A percentile compares a stretch with the other conserved stretches of the same genome.
These are phyloP conservation scores for Prunus mongolica DNA, from an alignment of 306 rosid species.

Conservation along the genomic window DNA sequence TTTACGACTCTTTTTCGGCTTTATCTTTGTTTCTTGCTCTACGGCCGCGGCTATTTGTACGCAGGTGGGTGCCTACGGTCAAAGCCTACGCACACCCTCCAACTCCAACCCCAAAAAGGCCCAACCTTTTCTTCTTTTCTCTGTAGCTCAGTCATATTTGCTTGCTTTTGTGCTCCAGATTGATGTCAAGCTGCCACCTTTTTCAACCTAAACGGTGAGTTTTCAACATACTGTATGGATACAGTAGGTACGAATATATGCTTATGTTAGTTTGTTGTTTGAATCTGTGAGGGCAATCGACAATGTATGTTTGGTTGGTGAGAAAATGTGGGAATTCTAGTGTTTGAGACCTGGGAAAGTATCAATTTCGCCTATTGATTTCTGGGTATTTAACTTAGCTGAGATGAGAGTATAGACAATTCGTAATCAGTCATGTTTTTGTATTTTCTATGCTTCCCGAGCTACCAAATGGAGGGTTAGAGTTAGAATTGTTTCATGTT, in stretches of 20 bases:
- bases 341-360: neutral
- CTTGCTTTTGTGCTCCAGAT: conserved; percentile 19
- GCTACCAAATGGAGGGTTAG: conserved; percentile 8
- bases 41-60: conserved; percentile 17
- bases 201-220: conserved; percentile 16
- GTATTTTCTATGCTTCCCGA: neutral
- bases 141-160: conserved; percentile 22
- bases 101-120: neutral
- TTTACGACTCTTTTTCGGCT: neutral
- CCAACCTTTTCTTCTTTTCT: neutral
- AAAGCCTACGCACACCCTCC: neutral
- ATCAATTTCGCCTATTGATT: neutral
- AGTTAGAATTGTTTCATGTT: neutral
- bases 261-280: neutral
- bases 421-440: neutral
- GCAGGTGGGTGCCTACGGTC: conserved; percentile 1
- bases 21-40: conserved; percentile 5
- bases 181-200: neutral
- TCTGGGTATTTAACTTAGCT: neutral
- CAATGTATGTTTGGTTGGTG: conserved; percentile 18
- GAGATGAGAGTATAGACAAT: neutral
- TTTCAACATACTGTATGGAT: neutral
- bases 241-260: neutral
- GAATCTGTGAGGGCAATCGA: neutral
- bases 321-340: neutral